A percentile compares a stretch with the other conserved stretches of the same genome.
phyloP scores from a whole-genome alignment of 176 grass and related monocot species.

The Oryza australiensis region DNA sequence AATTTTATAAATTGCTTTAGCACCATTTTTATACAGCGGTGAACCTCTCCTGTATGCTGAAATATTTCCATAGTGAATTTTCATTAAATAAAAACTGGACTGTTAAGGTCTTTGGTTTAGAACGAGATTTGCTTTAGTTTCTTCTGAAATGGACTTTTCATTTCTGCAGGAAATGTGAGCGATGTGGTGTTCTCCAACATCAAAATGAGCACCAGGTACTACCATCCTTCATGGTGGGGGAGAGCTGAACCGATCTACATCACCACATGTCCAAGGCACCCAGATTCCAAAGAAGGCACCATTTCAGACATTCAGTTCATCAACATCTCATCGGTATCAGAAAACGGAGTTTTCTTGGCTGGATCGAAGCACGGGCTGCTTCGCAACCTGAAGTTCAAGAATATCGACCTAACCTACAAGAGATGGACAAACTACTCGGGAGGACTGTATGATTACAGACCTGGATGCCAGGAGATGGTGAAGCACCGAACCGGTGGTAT shows the following conservation, averaged over 20 bases:
- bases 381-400: slow-evolving; percentile 64
- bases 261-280: slow-evolving; percentile 70
- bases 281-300: slow-evolving; percentile 60
- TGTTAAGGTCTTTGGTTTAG: not conserved
- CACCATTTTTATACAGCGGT: not conserved
- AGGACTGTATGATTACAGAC: slow-evolving; percentile 73
- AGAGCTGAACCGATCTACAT: slow-evolving; percentile 93
- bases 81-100: not conserved
- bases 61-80: not conserved
- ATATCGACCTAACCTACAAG: slow-evolving; percentile 71
- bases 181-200: slow-evolving; percentile 85
- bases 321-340: slow-evolving; percentile 79
- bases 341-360: slow-evolving; percentile 84
- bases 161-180: slow-evolving; percentile 65
- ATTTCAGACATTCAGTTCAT: slow-evolving; percentile 79
- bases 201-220: slow-evolving; percentile 86
- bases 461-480: slow-evolving; percentile 65
- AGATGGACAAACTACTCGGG: slow-evolving; percentile 68
- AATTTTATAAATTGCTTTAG: not conserved
- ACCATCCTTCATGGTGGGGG: slow-evolving; percentile 94
- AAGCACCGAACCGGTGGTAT: slow-evolving; percentile 68
- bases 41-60: not conserved
- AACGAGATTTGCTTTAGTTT: not conserved
- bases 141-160: not conserved
- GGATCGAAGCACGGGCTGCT: slow-evolving; percentile 63